Base-by-base conservation (phyloP, 2,329 filamentous ascomycete species). In the Madurella mycetomatis region DNA sequence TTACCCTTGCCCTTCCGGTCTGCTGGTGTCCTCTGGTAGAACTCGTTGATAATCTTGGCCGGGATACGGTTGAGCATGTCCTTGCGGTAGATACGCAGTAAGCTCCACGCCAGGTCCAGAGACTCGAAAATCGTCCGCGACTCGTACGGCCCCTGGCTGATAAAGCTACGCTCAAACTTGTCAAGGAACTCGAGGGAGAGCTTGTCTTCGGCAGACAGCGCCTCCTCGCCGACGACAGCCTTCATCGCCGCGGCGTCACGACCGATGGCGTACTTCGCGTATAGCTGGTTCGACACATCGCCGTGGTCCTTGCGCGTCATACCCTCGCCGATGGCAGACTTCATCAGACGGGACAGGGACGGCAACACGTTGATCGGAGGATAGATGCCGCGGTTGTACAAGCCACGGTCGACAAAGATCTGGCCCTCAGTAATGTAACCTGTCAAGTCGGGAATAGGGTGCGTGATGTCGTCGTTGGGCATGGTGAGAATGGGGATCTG, bases 381-480 rank as follows among this genome's bases (percentile, higher is more conserved):
- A 80, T 96, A 96, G 76, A 99, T 86, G 76, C 92, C 92, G 79
- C 94, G 94, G 82, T 99, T 99, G 80, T 91, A 73, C 50, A 99
- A 80, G 69, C 88, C 85, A 76, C 92, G 90, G 73, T 99, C 94
- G 67, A 99, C 83, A 76, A 95, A 97, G 69, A 99, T 96, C 75
- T 99, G 94, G 41, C 94, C 95, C 77, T 99, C 94, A 17, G 94
- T 99, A 71, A 99, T 99, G 77, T 97, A 99, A 53, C 94, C 94
- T 60, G 94, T 99, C 78, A 99, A 80, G 80, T 99, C 94, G 60
- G 95, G 95, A 70, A 99, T 99, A 41, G 94, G 95, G 72, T 99
- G 94, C 42, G 94, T 99, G 70, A 99, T 99, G 76, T 99, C 92
- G 70, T 99, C 92, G 84, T 99, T 99, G 68, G 94, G 94, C 94